Percentiles rank a stretch among this genome's conserved stretches.
These are phyloP conservation scores for Pichiaceae sp. DNA, from an alignment of 1,139 yeast genomes.

Conservation along the genomic window DNA sequence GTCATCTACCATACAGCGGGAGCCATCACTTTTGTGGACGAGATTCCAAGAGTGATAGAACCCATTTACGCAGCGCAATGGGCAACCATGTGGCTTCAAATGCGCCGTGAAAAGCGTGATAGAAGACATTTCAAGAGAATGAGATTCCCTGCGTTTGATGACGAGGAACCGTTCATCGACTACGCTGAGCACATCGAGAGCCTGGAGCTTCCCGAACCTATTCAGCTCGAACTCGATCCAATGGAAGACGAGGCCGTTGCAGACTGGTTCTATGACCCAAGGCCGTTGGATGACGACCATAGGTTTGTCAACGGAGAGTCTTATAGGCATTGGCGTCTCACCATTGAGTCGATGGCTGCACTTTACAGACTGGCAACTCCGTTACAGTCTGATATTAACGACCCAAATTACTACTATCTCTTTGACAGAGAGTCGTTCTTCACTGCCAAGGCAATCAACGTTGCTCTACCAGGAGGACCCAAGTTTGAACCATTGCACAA, in stretches of 20 bases:
- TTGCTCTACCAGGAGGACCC: conserved; percentile 93
- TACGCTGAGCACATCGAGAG: conserved; percentile 76
- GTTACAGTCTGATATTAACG: conserved; percentile 42
- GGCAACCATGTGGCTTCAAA: conserved; percentile 87
- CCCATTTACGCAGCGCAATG: conserved; percentile 92
- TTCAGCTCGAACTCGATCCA: conserved; percentile 55
- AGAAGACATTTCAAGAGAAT: conserved; percentile 83
- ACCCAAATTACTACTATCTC: conserved; percentile 53
- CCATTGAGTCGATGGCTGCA: conserved; percentile 53
- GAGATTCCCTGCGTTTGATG: conserved; percentile 95
- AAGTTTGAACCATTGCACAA: conserved; percentile 81
- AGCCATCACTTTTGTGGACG: conserved; percentile 93
- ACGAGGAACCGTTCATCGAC: conserved; percentile 88
- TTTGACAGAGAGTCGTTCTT: conserved; percentile 74
- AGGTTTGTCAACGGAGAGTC: conserved; percentile 64
- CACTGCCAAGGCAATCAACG: conserved; percentile 85
- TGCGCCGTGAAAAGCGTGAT: conserved; percentile 92
- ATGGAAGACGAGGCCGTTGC: conserved; percentile 48
- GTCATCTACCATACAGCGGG: conserved; percentile 89
- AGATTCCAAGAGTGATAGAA: conserved; percentile 83
- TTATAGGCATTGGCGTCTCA: conserved; percentile 65
- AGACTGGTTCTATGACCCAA: conserved; percentile 73
- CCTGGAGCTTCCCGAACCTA: conserved; percentile 61
- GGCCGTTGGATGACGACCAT: conserved; percentile 57
- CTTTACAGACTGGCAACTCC: conserved; percentile 65